Evolutionary conservation across 2,329 filamentous ascomycete genomes (phyloP), one percentile per base, ranked within the genome.

Genomic region (Fusarium sp.): DNA sequence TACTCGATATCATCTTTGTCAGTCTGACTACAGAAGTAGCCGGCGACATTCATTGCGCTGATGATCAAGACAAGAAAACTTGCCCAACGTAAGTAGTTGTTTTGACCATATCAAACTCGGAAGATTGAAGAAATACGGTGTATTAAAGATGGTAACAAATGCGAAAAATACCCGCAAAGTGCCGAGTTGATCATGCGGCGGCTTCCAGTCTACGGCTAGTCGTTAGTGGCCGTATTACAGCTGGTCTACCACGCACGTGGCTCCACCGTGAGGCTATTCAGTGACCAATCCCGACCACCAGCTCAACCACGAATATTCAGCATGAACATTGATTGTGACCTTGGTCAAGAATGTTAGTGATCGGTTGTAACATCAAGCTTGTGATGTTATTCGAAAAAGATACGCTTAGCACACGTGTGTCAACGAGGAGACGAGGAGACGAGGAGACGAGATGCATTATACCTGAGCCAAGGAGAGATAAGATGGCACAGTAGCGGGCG

Each of bases 181-280:
- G 45, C 53, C 48, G 52, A 39, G 22, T 54, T 48, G 44, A 52
- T 70, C 67, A 70, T 67, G 67, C 48, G 58, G 43, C 50, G 45
- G 41, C 32, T 41, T 35, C 30, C 56, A 48, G 37, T 37, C 33
- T 56, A 48, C 11, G 37, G 23, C 61, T 63, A 60, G 41, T 47
- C 20, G 9, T 22, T n/a, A 19, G 13, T 37, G 49, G 64, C 35
- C 68, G 68, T 71, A 71, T 71, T 66, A 65, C 49, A 68, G 54
- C 41, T 48, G 39, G 23, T 48, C 54, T 66, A 48, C 37, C 51
- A 37, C 60, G 60, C 68, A 71, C 68, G 68, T 71, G 68, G 65
- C 48, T 67, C 65, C 64, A 63, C 64, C 52, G 39, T 57, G 54
- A 66, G 33, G 19, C n/a, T 47, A 30, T 30, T 49, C 20, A 35